Conservation (phyloP, 495 filamentous ascomycete genomes). For the Xylaria flabelliformis region DNA sequence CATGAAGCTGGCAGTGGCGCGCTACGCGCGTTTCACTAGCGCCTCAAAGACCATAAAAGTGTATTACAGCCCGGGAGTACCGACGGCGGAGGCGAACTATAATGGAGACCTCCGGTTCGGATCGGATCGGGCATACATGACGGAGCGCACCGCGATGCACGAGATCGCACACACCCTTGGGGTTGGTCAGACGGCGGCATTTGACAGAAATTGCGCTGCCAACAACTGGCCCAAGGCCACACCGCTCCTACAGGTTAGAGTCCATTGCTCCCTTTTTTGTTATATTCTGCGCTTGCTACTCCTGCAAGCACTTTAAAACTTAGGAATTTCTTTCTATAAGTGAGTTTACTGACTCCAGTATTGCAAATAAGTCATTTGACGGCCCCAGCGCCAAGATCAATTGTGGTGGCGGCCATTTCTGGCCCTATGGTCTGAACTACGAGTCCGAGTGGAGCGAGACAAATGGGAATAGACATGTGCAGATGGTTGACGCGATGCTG, state of each 20-base stretch:
- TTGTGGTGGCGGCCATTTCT: constrained; percentile 51
- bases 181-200: constrained; percentile 47
- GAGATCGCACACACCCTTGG: constrained; percentile 54
- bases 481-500: constrained; percentile 50
- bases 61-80: constrained; percentile 47
- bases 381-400: constrained; percentile 48
- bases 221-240: constrained; percentile 49
- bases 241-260: constrained; percentile 34
- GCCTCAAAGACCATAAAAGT: constrained; percentile 45
- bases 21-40: constrained; percentile 43
- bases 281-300: not conserved
- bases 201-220: constrained; percentile 44
- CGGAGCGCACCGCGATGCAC: constrained; percentile 53
- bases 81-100: constrained; percentile 51
- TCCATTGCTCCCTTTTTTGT: not conserved
- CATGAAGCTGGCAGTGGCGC: constrained; percentile 43
- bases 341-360: not conserved
- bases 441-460: constrained; percentile 51
- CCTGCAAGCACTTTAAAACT: not conserved
- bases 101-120: constrained; percentile 55
- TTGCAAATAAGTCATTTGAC: constrained; percentile 39
- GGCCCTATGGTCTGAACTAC: constrained; percentile 54
- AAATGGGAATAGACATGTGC: constrained; percentile 47
- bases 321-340: not conserved
- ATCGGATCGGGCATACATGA: constrained; percentile 51